Evolutionary conservation across 495 filamentous ascomycete species (phyloP).

Genomic region (Emericellopsis terricola): DNA sequence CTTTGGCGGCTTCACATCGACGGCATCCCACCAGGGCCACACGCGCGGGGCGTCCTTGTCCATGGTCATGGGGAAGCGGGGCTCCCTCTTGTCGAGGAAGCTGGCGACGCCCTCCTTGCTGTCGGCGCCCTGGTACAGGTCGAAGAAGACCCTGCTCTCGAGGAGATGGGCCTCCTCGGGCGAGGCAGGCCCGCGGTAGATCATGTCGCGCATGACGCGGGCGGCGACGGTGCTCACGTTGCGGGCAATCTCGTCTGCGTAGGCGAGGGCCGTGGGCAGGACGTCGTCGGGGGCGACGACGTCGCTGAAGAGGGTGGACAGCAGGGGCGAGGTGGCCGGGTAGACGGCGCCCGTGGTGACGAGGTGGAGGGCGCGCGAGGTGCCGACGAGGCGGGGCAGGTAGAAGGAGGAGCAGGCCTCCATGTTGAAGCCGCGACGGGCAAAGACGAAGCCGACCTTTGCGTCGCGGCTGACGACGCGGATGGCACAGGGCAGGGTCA

Average conservation of each 20-base stretch:
- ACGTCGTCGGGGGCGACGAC: slow-evolving; percentile 30
- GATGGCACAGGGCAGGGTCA: slow-evolving; percentile 43
- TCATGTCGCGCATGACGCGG: slow-evolving; percentile 37
- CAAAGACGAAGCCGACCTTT: slow-evolving; percentile 49
- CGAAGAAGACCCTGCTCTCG: slow-evolving; percentile 36
- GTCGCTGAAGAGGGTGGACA: slow-evolving; percentile 37
- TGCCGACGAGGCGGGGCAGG: slow-evolving; percentile 40
- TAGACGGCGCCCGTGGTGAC: slow-evolving; percentile 27
- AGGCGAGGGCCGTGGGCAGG: slow-evolving; percentile 33
- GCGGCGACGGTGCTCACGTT: slow-evolving; percentile 37
- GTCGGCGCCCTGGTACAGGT: slow-evolving; percentile 33
- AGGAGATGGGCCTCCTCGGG: slow-evolving; percentile 40
- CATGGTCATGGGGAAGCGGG: slow-evolving; percentile 34
- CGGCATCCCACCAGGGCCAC: slow-evolving; percentile 29
- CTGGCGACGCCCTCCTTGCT: slow-evolving; percentile 27
- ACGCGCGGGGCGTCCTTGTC: slow-evolving; percentile 20
- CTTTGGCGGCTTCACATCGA: no score
- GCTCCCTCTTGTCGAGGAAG: slow-evolving; percentile 29
- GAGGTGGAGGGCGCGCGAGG: slow-evolving; percentile 37
- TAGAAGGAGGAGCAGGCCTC: slow-evolving; percentile 48
- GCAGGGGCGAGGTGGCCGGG: slow-evolving; percentile 20
- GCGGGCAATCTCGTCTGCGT: slow-evolving; percentile 37
- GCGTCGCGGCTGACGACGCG: slow-evolving; percentile 34
- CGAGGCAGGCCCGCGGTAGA: slow-evolving; percentile 34
- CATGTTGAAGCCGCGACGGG: slow-evolving; percentile 39